Evolutionary conservation across 306 rosid genomes (phyloP), one percentile per base, ranked within the genome.

Genomic region (Prunus fruticosa): DNA sequence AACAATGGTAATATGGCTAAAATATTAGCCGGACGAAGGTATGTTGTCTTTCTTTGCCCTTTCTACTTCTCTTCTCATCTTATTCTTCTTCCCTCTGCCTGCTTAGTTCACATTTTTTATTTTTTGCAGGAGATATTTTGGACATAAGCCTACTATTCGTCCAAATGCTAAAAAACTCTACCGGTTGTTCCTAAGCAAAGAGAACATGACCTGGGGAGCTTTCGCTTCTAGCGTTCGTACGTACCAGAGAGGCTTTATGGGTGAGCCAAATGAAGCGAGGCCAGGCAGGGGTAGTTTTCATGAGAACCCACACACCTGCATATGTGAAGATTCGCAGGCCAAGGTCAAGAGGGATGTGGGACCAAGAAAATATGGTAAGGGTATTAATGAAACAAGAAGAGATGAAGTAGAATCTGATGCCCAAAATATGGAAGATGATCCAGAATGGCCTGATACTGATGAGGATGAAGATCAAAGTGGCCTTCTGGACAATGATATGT

Each of bases 1-100:
- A 96, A 96, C 85, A 96, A 96, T 75, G 99, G 99, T 32, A 96
- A 96, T 82, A 96, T 96, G 99, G 99, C 99, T 69, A 91, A 79
- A 86, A 96, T 96, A 81, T 78, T 96, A 81, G 99, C 99, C 6
- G 99, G 98, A 57, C 84, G 98, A 85, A 92, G 99, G 99, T 92
- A 76, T 71, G 79, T 14, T 28, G 53, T 80, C 28, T 80, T 58
- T 70, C 76, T 67, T 56, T 69, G 69, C 25, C 15, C 12, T 58
- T 76, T 56, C 25, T 32, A 6, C 75, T 13, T 45, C 64, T 50
- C 49, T 27, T 57, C 65, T 28, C 54, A 22, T 74, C 22, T 76
- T 73, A 47, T 54, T 58, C 51, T 75, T 57, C 46, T 71, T 75
- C 18, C 49, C 63, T 53, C 45, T 71, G 22, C 67, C 20, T 46